A percentile compares a stretch with the other conserved stretches of the same genome.
Evolutionary conservation across 176 grass and related monocot species (phyloP).

Genomic region (Musa itinerans): DNA sequence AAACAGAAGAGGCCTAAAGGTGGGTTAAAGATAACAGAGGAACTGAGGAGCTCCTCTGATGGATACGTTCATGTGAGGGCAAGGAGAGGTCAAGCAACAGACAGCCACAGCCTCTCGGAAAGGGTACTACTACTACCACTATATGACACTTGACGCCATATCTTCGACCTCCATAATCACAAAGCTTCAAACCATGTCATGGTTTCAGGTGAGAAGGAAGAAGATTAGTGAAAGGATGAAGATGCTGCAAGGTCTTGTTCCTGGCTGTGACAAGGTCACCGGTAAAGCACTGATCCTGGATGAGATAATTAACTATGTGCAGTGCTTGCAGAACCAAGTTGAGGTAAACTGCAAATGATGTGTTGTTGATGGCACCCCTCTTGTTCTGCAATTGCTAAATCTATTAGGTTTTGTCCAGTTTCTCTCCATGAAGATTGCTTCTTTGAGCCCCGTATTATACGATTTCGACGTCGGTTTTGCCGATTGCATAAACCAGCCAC

Average conservation of each 20-base stretch:
- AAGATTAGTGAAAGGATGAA: slow-evolving; percentile 47
- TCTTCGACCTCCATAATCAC: background rate
- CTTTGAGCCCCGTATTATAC: slow-evolving; percentile 19
- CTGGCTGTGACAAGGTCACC: slow-evolving; percentile 40
- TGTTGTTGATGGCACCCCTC: background rate
- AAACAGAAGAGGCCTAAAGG: slow-evolving; percentile 7
- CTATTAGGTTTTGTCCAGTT: slow-evolving; percentile 20
- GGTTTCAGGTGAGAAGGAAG: slow-evolving; percentile 38
- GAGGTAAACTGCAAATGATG: slow-evolving; percentile 22
- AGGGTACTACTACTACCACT: slow-evolving; percentile 6
- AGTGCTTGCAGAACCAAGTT: slow-evolving; percentile 40
- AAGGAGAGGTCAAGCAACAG: slow-evolving; percentile 38
- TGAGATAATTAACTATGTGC: slow-evolving; percentile 47
- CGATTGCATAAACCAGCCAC: slow-evolving; percentile 3
- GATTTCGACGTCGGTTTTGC: slow-evolving; percentile 12
- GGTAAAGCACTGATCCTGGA: slow-evolving; percentile 41
- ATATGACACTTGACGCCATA: background rate
- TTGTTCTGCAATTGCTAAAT: background rate
- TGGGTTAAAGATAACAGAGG: slow-evolving; percentile 11
- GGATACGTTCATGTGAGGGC: slow-evolving; percentile 38
- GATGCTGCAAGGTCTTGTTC: slow-evolving; percentile 42
- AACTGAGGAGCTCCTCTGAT: slow-evolving; percentile 10
- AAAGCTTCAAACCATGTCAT: background rate
- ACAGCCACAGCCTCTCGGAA: slow-evolving; percentile 30
- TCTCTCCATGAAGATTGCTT: slow-evolving; percentile 42